Evolutionary conservation across 1,139 yeast species (phyloP), one percentile per base, ranked within the genome.

Genomic region (Hyphopichia wangnamkhiaoensis): DNA sequence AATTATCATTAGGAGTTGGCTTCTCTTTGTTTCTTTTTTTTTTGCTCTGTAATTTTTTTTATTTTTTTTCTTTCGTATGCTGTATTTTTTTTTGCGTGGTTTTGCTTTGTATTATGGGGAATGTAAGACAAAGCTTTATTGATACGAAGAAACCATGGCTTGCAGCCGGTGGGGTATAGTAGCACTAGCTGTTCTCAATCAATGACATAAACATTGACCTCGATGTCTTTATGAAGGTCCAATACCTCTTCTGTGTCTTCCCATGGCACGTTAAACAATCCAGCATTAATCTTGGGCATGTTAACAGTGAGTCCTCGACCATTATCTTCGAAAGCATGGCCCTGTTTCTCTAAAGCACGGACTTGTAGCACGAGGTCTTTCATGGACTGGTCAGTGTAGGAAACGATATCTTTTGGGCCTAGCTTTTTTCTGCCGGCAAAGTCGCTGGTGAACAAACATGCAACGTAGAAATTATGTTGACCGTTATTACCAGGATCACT

Each of bases 211-310:
- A 81, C 82, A 27, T 65, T 63, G 38, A 68, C 68, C 8, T 60
- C 51, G 27, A 67, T 48, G 9, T 54, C 58, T 7, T 59, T 47
- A 38, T 45, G 46, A 25, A 46, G 43, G 23, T 59, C 43, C 44
- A 86, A 55, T 0, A 74, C 76, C 8, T 45, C 53, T 50, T 79
- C 93, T 0, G 95, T 86, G 6, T 71, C 50, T 24, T 68, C 74
- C 95, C 95, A 87, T 0, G 95, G 94, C 2, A 85, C 91, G 1
- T 74, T 75, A 58, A 88, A 87, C 5, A 87, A 73, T 0, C 95
- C 95, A 9, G 94, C 79, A 52, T 88, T 87, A 49, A 88, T 86
- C 57, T 77, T 75, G 21, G 95, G 96, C 83, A 88, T 80, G 47
- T 71, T 72, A 4, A 84, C 47, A 9, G 64, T 61, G 1, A 51